Percentiles rank a stretch among this genome's conserved stretches.
Evolutionary conservation across 352 stramenopile genomes (phyloP).

Genomic region (Globisporangium nagaii): DNA sequence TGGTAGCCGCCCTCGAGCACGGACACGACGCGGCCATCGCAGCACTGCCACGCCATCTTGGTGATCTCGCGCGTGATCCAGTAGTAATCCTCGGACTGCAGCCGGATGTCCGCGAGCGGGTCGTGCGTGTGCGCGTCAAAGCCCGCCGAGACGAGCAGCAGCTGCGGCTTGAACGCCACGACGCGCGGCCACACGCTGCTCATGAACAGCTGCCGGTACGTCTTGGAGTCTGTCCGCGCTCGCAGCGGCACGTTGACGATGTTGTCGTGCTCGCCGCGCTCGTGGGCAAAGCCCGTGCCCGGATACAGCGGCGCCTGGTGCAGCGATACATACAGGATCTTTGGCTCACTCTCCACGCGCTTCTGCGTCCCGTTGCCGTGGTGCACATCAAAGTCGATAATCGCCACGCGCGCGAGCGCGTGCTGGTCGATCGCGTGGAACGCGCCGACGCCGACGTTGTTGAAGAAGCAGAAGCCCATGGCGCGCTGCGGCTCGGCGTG

Average conservation of each 20-base stretch:
- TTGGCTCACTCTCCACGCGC: constrained; percentile 19
- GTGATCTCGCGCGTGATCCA: constrained; percentile 46
- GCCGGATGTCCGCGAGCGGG: constrained; percentile 35
- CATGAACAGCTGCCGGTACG: constrained; percentile 33
- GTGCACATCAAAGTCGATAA: constrained; percentile 81
- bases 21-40: constrained; percentile 43
- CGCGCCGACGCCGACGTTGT: constrained; percentile 93
- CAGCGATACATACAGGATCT: constrained; percentile 48
- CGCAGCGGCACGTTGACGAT: constrained; percentile 43
- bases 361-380: constrained; percentile 86
- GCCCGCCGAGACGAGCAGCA: constrained; percentile 79
- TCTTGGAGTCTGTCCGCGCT: constrained; percentile 23
- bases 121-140: constrained; percentile 77
- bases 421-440: constrained; percentile 86
- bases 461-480: constrained; percentile 95
- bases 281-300: constrained; percentile 27
- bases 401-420: constrained; percentile 37
- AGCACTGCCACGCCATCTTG: constrained; percentile 32
- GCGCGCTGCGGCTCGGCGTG: constrained; percentile 40
- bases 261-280: constrained; percentile 29
- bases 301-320: constrained; percentile 53
- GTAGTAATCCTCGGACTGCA: constrained; percentile 45
- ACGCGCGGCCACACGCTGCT: constrained; percentile 26
- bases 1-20: constrained; percentile 59
- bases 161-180: constrained; percentile 60